Conservation (phyloP, 768 basidiomycete species). For the Sporobolomyces phaffii region DNA sequence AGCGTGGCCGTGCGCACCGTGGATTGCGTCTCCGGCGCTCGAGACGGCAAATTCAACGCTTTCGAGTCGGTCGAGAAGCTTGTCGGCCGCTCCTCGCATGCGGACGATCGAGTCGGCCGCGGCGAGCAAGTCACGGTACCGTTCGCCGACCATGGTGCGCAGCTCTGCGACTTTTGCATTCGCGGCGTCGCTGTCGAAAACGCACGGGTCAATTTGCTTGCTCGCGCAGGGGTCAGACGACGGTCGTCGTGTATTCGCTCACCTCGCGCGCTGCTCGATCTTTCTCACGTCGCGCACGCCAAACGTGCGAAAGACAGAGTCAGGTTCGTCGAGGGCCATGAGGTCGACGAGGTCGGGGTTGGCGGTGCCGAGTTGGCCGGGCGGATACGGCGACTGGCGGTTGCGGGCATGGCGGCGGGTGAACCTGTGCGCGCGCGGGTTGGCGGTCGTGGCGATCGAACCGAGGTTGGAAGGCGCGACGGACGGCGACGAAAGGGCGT, state of each 20-base stretch:
- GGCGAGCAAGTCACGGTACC: conserved; percentile 42
- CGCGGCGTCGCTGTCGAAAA: conserved; percentile 30
- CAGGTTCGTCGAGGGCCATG: conserved; percentile 15
- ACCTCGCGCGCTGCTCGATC: conserved; percentile 38
- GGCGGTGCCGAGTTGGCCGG: background rate
- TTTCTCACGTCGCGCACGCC: conserved; percentile 41
- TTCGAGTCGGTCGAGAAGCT: conserved; percentile 30
- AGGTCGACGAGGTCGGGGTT: conserved; percentile 33
- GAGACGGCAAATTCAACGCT: background rate
- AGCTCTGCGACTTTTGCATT: conserved; percentile 42
- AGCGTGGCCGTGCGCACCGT: conserved; percentile 6
- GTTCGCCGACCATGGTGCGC: conserved; percentile 43
- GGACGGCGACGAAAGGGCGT: background rate
- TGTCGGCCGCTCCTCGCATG: conserved; percentile 34
- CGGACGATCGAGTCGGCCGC: conserved; percentile 43
- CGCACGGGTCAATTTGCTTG: too few species aligned
- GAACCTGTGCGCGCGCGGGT: conserved; percentile 12
- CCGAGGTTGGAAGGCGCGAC: conserved; percentile 8
- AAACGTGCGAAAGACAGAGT: conserved; percentile 36
- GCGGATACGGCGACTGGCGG: background rate
- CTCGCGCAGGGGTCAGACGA: too few species aligned
- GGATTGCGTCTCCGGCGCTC: background rate
- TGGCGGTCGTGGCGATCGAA: conserved; percentile 13
- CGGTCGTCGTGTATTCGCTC: too few species aligned
- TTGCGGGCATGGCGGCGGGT: conserved; percentile 13